Conservation (phyloP, 2,329 filamentous ascomycete genomes). For the Thermomyces lanuginosus region DNA sequence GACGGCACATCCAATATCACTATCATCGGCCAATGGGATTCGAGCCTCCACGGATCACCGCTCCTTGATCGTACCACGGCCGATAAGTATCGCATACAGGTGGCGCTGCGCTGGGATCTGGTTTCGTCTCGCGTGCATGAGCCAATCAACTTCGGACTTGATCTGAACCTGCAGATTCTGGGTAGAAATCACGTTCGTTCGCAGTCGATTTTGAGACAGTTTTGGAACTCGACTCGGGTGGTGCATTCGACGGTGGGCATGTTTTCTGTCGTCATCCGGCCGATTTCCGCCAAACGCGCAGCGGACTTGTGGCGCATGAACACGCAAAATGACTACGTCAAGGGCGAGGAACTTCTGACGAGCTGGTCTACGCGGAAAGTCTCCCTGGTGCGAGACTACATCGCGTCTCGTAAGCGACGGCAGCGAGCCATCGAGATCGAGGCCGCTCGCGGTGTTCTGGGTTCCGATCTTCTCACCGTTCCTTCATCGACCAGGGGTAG, state of each 20-base stretch:
- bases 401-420: constrained; percentile 56
- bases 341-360: constrained; percentile 74
- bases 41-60: constrained; percentile 78
- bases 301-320: constrained; percentile 94
- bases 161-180: constrained; percentile 67
- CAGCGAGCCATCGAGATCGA: constrained; percentile 65
- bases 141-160: constrained; percentile 72
- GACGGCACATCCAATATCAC: constrained; percentile 82
- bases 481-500: constrained; percentile 18
- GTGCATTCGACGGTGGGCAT: constrained; percentile 75
- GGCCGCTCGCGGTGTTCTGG: constrained; percentile 34
- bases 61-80: constrained; percentile 82
- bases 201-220: constrained; percentile 67
- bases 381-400: constrained; percentile 77
- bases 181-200: constrained; percentile 72
- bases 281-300: constrained; percentile 75
- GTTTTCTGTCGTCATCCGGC: constrained; percentile 73
- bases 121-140: constrained; percentile 68
- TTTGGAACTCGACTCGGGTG: constrained; percentile 73
- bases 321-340: constrained; percentile 87
- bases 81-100: constrained; percentile 84
- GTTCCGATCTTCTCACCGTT: constrained; percentile 23
- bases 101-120: constrained; percentile 75
- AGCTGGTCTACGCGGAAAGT: constrained; percentile 82
- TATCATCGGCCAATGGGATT: constrained; percentile 90